Evolutionary conservation across 306 rosid genomes (phyloP), one percentile per base, ranked within the genome.

Genomic region (Quercus parvula): DNA sequence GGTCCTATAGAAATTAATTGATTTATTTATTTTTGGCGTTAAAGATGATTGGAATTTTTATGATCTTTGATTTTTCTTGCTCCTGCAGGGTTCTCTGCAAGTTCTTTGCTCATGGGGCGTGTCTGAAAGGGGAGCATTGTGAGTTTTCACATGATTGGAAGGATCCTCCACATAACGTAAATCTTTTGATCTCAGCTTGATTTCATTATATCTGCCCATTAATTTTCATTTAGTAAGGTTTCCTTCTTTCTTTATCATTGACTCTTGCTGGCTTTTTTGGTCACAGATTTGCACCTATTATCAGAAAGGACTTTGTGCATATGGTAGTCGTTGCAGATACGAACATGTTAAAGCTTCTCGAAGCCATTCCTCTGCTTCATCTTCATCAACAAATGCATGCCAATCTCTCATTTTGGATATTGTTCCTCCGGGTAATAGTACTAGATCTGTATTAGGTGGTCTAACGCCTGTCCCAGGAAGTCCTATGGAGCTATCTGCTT

Each of bases 141-240:
- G 97, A 96, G 83, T 96, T 84, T 89, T 91, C 99, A 33, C 99
- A 96, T 86, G 94, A 93, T 76, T 93, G 99, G 98, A 91, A 91
- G 62, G 94, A 58, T 38, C 88, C 99, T 76, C 87, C 94, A 19
- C 93, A 90, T 86, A 93, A 95, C 81, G 99, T 96, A 84, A 84
- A 71, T 70, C 74, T 56, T 73, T 70, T 81, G 33, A 74, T 17
- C 72, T 79, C 79, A 44, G 61, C 61, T 56, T 73, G 71, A 58
- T 77, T 83, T 62, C 66, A 8, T 41, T 41, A 18, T 67, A 68
- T 49, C 18, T 20, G 4, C 82, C 17, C 30, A 33, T 63, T 54
- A 33, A 73, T 79, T 25, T 33, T 81, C 74, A 5, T 12, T 12
- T 49, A 49, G 52, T 38, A 22, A 82, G 51, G 3, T 58, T 49